phyloP scores from a whole-genome alignment of 495 filamentous ascomycete genomes.

The Tuber calosporum region DNA sequence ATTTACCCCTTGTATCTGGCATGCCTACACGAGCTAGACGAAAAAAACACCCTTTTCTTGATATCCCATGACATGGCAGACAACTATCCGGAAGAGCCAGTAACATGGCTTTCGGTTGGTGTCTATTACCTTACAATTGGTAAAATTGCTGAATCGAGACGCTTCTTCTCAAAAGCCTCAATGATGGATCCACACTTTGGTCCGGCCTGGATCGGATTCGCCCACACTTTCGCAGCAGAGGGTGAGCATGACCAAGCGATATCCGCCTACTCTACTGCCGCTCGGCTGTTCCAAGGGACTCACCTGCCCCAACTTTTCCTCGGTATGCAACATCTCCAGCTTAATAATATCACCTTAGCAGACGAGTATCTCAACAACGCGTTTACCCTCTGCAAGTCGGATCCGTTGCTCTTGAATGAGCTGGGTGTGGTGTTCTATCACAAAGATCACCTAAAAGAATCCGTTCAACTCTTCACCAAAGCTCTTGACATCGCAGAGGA shows the following conservation, averaged over 20 bases:
- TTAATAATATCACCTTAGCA: conserved; percentile 92
- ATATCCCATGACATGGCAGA: conserved; percentile 93
- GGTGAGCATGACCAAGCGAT: conserved; percentile 98
- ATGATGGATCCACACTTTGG: conserved; percentile 98
- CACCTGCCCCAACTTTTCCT: conserved; percentile 94
- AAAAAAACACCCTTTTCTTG: conserved; percentile 82
- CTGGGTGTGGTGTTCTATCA: conserved; percentile 91
- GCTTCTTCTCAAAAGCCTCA: conserved; percentile 93
- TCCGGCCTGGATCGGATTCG: conserved; percentile 97
- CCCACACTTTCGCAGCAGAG: conserved; percentile 99
- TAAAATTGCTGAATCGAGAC: conserved; percentile 84
- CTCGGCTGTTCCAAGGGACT: conserved; percentile 90
- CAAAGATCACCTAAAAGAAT: conserved; percentile 67
- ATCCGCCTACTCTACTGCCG: conserved; percentile 92
- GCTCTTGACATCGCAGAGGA: conserved; percentile 70
- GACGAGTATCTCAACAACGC: conserved; percentile 90
- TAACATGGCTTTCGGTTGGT: conserved; percentile 86
- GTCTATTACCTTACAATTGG: conserved; percentile 87
- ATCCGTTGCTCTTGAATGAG: conserved; percentile 90
- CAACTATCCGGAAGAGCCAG: conserved; percentile 80
- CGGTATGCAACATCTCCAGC: conserved; percentile 94
- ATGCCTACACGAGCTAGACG: conserved; percentile 78
- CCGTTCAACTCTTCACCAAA: conserved; percentile 63
- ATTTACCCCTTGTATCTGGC: conserved; percentile 88
- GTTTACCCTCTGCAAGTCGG: conserved; percentile 63